These are phyloP conservation scores for Physaria fendleri DNA, from an alignment of 345 rosid species.

Conservation along the genomic window DNA sequence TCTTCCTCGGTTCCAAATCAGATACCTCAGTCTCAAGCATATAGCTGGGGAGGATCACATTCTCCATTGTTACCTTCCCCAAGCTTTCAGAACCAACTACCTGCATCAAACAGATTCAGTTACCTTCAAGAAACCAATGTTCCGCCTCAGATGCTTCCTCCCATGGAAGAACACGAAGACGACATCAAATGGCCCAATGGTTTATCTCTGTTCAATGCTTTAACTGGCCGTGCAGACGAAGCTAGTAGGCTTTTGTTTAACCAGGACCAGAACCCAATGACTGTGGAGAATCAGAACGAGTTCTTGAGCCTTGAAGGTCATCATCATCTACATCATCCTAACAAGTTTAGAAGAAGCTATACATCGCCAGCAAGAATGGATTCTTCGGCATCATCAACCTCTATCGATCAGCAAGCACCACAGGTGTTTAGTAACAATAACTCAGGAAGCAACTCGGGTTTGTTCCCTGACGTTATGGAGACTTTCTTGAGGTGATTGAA, in stretches of 20 bases:
- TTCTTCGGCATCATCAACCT: constrained; percentile 60
- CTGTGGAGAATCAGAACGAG: constrained; percentile 43
- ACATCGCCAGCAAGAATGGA: constrained; percentile 72
- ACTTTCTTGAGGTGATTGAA: constrained; percentile 67
- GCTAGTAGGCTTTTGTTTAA: constrained; percentile 64
- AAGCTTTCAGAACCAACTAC: constrained; percentile 49
- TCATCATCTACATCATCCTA: constrained; percentile 19
- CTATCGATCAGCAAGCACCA: constrained; percentile 38
- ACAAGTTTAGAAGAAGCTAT: constrained; percentile 74
- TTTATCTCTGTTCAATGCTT: constrained; percentile 67
- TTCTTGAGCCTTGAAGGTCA: constrained; percentile 73
- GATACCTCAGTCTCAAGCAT: constrained; percentile 45
- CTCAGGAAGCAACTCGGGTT: constrained; percentile 38
- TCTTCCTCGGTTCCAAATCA: constrained; percentile 52
- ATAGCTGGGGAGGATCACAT: constrained; percentile 64
- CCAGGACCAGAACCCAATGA: constrained; percentile 38
- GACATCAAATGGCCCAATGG: constrained; percentile 96
- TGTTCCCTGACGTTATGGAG: constrained; percentile 72
- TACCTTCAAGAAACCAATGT: constrained; percentile 62
- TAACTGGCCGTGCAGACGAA: constrained; percentile 59
- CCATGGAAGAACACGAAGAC: constrained; percentile 60
- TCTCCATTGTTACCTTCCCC: constrained; percentile 61
- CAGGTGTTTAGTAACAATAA: constrained; percentile 49
- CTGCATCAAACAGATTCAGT: constrained; percentile 28
- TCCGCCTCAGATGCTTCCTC: constrained; percentile 70